Evolutionary conservation across 2,329 filamentous ascomycete genomes (phyloP), one percentile per base, ranked within the genome.

Genomic region (Truncatella angustata): DNA sequence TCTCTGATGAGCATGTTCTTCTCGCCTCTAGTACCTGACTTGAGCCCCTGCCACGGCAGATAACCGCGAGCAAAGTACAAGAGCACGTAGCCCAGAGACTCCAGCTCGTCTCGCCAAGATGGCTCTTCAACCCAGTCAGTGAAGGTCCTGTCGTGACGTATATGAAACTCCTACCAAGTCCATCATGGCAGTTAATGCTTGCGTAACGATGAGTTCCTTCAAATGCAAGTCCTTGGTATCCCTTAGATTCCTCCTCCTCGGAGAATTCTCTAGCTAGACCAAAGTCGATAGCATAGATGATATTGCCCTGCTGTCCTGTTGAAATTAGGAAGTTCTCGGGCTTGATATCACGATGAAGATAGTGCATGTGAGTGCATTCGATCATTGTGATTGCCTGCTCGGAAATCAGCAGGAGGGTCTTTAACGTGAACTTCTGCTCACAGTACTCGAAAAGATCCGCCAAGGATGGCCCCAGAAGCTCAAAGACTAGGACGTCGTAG

Each of bases 61-160:
- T 83, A 87, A 49, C 85, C 85, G 71, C 85, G 84, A 74, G 85
- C 88, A 77, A 89, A 88, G 75, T 89, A 88, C 56, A 88, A 80
- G 84, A 89, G 87, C 60, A 88, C 85, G 64, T 88, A 88, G 60
- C 85, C 85, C 39, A 88, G 75, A 52, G 85, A 88, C 68, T 88
- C 85, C 83, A 88, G 87, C 64, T 88, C 86, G 63, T 88, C 86
- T 73, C 85, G 57, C n/a, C n/a, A n/a, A n/a, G n/a, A n/a, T n/a
- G n/a, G n/a, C n/a, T n/a, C n/a, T n/a, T n/a, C n/a, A n/a, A n/a
- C n/a, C n/a, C n/a, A n/a, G n/a, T 64, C 14, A 57, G 51, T 11
- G 40, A 5, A 24, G 1, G 43, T 24, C 7, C 14, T 30, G 45
- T 49, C 26, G 37, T 46, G 37, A 44, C n/a, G 14, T 40, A 34